Base-by-base conservation (phyloP, 2,329 filamentous ascomycete species). In the Colletotrichum brevisporum region DNA sequence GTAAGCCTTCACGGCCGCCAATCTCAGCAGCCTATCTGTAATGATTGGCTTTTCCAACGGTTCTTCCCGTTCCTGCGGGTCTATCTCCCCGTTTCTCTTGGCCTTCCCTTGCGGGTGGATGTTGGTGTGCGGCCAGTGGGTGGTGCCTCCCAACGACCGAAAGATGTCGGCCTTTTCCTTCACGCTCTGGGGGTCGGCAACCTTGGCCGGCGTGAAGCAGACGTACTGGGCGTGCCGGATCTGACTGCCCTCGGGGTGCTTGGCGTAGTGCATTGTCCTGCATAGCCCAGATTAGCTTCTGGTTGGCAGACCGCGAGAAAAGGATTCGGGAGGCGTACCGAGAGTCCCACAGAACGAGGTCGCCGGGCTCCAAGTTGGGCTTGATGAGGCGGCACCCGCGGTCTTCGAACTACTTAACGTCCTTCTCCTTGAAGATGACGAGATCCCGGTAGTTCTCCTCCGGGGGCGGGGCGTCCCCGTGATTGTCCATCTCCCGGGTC, bases 391-490 rank as follows among this genome's bases (percentile, higher is more conserved):
- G 54, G 61, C 69, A 73, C 18, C 73, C 72, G 43, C 65, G 69
- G 12, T 72, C 67, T 18, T 70, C 68, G 10, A 73, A 72, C 73
- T 72, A 74, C 43, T 67, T 61, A 5, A 72, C 60, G 43, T 84
- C 80, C 27, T 82, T 76, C n/a, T 82, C 74, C 24, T 76, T 78
- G 75, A 84, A 85, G 24, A 79, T 74, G 71, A 81, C 83, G 4
- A 82, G 75, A 55, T 85, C 83, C 2, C 63, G 56, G 4, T 66
- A 66, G 26, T 66, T 66, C 27, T 48, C 63, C 27, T 61, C 56
- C 1, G 63, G 63, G 3, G 63, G 63, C 3, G 62, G 63, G 41
- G 63, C 63, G 63, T 75, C 76, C 63, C 77, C 76, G 43, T 77
- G 74, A 68, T 73, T 73, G 21, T 47, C 63, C 56, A 66, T 66